Evolutionary conservation across 768 basidiomycete species (phyloP).

Genomic region (Rubroboletus pulcherrimus): DNA sequence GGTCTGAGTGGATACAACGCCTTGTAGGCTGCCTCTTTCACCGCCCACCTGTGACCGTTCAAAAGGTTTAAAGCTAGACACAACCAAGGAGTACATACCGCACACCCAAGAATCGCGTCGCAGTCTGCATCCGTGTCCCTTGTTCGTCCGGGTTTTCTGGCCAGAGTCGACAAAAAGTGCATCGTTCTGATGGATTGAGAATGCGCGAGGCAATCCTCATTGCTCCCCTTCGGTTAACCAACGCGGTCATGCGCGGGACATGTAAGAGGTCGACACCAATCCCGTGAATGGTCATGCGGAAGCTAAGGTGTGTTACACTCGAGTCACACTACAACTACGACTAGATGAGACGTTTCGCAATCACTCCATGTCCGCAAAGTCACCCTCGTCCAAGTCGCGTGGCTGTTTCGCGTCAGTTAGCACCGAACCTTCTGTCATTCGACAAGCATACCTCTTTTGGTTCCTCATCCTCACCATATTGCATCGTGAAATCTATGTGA

Average conservation of each 20-base stretch:
- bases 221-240: conserved; percentile 48
- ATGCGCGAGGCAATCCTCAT: conserved; percentile 56
- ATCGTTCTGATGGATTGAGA: conserved; percentile 48
- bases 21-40: conserved; percentile 87
- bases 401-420: conserved; percentile 48
- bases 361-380: conserved; percentile 75
- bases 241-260: conserved; percentile 56
- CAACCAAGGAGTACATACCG: conserved; percentile 41
- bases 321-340: background rate
- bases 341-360: background rate
- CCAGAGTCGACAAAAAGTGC: conserved; percentile 25
- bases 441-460: conserved; percentile 72
- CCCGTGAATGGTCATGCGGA: conserved; percentile 59
- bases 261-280: conserved; percentile 75
- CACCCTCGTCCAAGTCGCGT: conserved; percentile 89
- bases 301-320: background rate
- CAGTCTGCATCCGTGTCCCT: background rate
- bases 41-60: conserved; percentile 56
- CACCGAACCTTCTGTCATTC: background rate
- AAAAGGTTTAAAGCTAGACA: background rate
- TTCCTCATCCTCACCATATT: conserved; percentile 98
- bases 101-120: conserved; percentile 61
- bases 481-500: conserved; percentile 97
- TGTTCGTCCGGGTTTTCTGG: conserved; percentile 11
- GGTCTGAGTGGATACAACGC: conserved; percentile 68